Evolutionary conservation across 345 rosid genomes (phyloP).

Genomic region (Orychophragmus violaceus): DNA sequence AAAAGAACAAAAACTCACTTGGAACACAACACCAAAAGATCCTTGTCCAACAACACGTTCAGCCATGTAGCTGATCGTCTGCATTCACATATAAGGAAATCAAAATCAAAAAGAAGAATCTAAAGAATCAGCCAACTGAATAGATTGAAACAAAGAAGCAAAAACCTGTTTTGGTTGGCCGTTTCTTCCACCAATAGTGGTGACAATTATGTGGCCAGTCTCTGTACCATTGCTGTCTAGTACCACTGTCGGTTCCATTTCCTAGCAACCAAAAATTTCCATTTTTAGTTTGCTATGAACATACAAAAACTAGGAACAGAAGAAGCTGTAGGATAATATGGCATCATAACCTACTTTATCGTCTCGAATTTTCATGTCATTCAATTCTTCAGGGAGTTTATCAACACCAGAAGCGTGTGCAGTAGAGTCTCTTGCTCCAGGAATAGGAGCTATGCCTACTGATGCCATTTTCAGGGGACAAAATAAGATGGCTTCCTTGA

Average conservation of each 20-base stretch:
- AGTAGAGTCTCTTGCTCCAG: conserved; percentile 49
- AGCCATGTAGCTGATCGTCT: conserved; percentile 99
- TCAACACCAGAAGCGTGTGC: conserved; percentile 51
- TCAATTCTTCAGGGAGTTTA: conserved; percentile 74
- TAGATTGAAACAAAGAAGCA: background rate
- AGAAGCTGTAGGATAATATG: background rate
- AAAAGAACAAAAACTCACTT: conserved; percentile 42
- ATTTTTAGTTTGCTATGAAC: background rate
- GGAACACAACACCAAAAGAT: conserved; percentile 96
- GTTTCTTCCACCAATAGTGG: conserved; percentile 94
- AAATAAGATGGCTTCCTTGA: background rate
- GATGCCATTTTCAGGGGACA: conserved; percentile 50
- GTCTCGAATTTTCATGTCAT: conserved; percentile 83
- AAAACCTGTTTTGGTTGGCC: conserved; percentile 93
- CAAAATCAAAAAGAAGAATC: background rate
- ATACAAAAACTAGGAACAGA: background rate
- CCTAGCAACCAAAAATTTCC: conserved; percentile 41
- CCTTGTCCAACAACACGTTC: conserved; percentile 98
- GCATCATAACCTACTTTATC: conserved; percentile 24
- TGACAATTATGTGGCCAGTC: conserved; percentile 91
- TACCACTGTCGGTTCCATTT: conserved; percentile 85
- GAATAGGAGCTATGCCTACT: conserved; percentile 51
- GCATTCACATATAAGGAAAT: conserved; percentile 16
- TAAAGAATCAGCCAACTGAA: background rate
- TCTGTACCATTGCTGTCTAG: conserved; percentile 89